phyloP scores from a whole-genome alignment of 495 filamentous ascomycete species.

The Daldinia caldariorum region DNA sequence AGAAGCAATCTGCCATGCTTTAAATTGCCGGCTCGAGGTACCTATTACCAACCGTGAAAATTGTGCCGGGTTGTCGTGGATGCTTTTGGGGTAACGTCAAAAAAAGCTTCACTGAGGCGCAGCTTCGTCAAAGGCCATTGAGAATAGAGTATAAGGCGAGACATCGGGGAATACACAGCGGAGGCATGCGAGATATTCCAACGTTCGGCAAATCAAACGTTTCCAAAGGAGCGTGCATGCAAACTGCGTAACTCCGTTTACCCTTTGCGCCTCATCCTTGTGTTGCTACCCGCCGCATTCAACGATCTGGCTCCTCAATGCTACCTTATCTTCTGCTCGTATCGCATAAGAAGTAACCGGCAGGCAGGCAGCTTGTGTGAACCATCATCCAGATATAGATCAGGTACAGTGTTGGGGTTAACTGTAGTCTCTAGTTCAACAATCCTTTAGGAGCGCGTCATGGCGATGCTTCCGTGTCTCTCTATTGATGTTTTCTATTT shows the following conservation, averaged over 20 bases:
- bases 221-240: conserved; percentile 3
- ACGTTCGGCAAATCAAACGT: conserved; percentile 11
- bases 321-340: conserved; percentile 19
- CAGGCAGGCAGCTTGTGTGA: conserved; percentile 3
- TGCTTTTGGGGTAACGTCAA: conserved; percentile 18
- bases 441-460: conserved; percentile 8
- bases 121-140: background rate
- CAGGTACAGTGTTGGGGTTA: background rate
- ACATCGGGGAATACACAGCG: conserved; percentile 4
- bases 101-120: conserved; percentile 4
- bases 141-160: conserved; percentile 1
- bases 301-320: conserved; percentile 19
- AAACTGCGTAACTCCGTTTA: conserved; percentile 9
- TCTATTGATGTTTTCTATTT: conserved; percentile 5
- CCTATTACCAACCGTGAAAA: conserved; percentile 15
- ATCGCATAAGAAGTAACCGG: background rate
- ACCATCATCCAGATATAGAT: conserved; percentile 20
- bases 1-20: background rate
- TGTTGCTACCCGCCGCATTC: conserved; percentile 16
- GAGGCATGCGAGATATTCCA: conserved; percentile 2
- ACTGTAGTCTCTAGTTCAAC: conserved; percentile 12
- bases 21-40: background rate
- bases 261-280: conserved; percentile 25
- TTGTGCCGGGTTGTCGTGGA: background rate
- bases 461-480: conserved; percentile 3